Evolutionary conservation across 1,284 basidiomycete genomes (phyloP).

Genomic region (Malassezia caprae): DNA sequence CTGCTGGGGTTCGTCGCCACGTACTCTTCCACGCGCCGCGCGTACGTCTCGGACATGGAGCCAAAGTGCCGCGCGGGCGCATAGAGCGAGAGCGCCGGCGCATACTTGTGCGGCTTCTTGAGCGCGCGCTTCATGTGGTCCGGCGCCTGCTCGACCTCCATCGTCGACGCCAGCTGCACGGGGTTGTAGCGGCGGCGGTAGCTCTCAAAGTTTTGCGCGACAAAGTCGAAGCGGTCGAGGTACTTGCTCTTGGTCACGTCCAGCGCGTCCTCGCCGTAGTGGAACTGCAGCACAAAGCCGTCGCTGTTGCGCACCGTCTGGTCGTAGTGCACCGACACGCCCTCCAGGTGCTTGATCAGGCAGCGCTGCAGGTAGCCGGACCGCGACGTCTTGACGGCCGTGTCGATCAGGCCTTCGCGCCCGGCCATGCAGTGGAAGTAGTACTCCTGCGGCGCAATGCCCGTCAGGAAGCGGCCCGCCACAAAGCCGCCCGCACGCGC

Average conservation of each 20-base stretch:
- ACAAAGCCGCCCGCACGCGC: conserved; percentile 98
- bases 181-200: conserved; percentile 63
- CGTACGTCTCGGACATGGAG: conserved; percentile 85
- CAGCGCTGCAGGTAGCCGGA: conserved; percentile 97
- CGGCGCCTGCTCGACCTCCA: conserved; percentile 62
- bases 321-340: conserved; percentile 91
- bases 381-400: conserved; percentile 95
- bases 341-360: conserved; percentile 96
- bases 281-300: conserved; percentile 84
- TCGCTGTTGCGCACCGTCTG: conserved; percentile 94
- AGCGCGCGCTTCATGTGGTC: conserved; percentile 79
- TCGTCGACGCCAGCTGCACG: conserved; percentile 55
- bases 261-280: conserved; percentile 90
- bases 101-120: conserved; percentile 66
- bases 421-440: conserved; percentile 99
- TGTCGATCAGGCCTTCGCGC: conserved; percentile 96
- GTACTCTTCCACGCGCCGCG: conserved; percentile 69
- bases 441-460: conserved; percentile 95
- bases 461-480: conserved; percentile 97
- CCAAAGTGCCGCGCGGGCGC: conserved; percentile 74
- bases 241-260: conserved; percentile 73
- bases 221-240: conserved; percentile 77
- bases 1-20: conserved; percentile 66
- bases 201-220: conserved; percentile 73
- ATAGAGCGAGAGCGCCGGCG: conserved; percentile 68